Evolutionary conservation across 306 rosid genomes (phyloP), one percentile per base, ranked within the genome.

Genomic region (Glycyrrhiza uralensis): DNA sequence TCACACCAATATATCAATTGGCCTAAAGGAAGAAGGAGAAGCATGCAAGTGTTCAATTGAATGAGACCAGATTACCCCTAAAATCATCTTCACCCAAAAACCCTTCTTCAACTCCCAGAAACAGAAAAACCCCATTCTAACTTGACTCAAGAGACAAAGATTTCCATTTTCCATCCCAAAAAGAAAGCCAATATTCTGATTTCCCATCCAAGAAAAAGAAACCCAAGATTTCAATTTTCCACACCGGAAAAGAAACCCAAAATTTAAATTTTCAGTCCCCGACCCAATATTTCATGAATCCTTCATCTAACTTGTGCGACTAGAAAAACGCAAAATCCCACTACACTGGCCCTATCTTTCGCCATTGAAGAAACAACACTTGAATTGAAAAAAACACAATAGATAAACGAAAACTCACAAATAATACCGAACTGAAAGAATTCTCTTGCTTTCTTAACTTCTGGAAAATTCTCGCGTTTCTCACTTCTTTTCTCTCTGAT

Each of bases 321-420:
- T 17, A 18, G 7, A 15, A 13, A n/a, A n/a, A n/a, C n/a, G n/a
- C 1, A 51, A 55, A 30, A 62, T 63, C 14, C 4, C 38, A 45
- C 71, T 35, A 49, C 29, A 19, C 0, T 15, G 22, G 36, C 15
- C 6, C 17, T 5, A 36, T 32, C 26, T 45, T 13, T 7, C 38
- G 52, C 41, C 22, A 39, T n/a, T 6, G 11, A 69, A 59, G 9
- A 47, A 60, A 60, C 7, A 14, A 20, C 12, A 5, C 2, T 64
- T 29, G 57, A 41, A 75, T 39, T 41, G 57, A 44, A 66, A 54
- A 18, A 30, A 26, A 74, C 7, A 2, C 7, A 10, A 46, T 72
- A 42, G 47, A 30, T 69, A 38, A 38, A 22, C 41, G 36, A 49
- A 70, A 70, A 75, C 86, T 78, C 68, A 83, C 86, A 58, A 44